Evolutionary conservation across 1,284 basidiomycete genomes (phyloP).

Genomic region (Cryptococcus sp.): DNA sequence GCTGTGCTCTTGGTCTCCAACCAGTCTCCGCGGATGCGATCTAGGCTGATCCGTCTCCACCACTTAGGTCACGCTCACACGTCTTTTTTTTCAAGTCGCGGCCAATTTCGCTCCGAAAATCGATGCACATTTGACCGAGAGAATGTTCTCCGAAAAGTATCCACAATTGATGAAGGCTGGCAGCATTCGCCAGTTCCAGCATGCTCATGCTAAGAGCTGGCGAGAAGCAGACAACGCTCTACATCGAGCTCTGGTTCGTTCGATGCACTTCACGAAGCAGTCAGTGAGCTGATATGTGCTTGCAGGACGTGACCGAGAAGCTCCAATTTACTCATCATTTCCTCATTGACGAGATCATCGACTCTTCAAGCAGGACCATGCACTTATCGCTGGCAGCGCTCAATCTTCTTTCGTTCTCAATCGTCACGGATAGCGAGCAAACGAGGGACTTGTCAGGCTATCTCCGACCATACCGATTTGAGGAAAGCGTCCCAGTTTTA

Average conservation of each 20-base stretch:
- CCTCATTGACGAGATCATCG: conserved; percentile 22
- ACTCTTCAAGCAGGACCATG: conserved; percentile 28
- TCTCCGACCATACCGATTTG: conserved; percentile 12
- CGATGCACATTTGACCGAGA: not conserved
- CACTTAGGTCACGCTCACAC: not conserved
- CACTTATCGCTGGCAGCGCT: conserved; percentile 33
- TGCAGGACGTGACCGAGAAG: not conserved
- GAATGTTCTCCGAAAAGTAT: conserved; percentile 6
- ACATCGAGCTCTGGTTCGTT: conserved; percentile 19
- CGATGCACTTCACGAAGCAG: not conserved
- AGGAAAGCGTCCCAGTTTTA: conserved; percentile 36
- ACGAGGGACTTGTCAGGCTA: not conserved
- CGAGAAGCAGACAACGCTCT: conserved; percentile 18
- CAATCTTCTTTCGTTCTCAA: conserved; percentile 26
- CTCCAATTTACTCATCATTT: conserved; percentile 7
- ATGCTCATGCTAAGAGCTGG: conserved; percentile 6
- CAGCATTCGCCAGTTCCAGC: conserved; percentile 4
- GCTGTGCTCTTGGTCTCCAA: not conserved
- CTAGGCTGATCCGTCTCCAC: not conserved
- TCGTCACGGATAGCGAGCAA: conserved; percentile 7
- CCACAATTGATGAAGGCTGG: conserved; percentile 27
- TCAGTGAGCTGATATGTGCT: not conserved
- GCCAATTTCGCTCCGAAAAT: not conserved
- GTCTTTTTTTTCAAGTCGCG: not conserved
- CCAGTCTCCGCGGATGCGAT: not conserved